Percentiles rank a stretch among this genome's conserved stretches.
Evolutionary conservation across 192 early-diverging fungal genomes (phyloP).

Genomic region (Coemansia sp.): DNA sequence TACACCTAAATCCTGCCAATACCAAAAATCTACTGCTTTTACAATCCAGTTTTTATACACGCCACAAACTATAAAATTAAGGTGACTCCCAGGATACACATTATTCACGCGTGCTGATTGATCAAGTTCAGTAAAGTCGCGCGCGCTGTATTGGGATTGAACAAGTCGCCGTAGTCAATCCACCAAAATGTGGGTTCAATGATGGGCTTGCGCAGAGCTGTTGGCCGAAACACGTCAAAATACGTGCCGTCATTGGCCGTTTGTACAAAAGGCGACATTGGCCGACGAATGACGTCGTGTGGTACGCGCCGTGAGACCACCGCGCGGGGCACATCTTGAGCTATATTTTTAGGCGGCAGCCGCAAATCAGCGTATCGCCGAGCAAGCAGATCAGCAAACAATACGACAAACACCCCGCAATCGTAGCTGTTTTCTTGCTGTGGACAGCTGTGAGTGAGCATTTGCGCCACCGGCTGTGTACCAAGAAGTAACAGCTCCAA

Average conservation of each 20-base stretch:
- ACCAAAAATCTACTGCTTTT: background rate
- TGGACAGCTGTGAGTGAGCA: slow-evolving; percentile 48
- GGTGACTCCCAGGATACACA: background rate
- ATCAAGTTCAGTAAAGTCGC: slow-evolving; percentile 21
- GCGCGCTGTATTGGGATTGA: slow-evolving; percentile 37
- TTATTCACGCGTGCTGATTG: slow-evolving; percentile 5
- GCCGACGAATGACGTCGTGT: background rate
- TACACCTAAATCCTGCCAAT: background rate
- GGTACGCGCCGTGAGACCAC: background rate
- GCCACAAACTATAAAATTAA: background rate
- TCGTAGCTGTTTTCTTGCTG: slow-evolving; percentile 51
- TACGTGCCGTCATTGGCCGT: background rate
- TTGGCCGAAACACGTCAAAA: slow-evolving; percentile 2
- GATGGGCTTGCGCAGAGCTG: slow-evolving; percentile 4
- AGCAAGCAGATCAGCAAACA: slow-evolving; percentile 44
- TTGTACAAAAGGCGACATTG: slow-evolving; percentile 18
- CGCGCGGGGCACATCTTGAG: background rate
- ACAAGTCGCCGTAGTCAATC: slow-evolving; percentile 52
- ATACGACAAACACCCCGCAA: slow-evolving; percentile 46
- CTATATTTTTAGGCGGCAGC: background rate
- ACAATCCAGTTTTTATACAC: background rate
- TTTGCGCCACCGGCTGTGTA: slow-evolving; percentile 2
- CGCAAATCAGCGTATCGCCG: slow-evolving; percentile 42
- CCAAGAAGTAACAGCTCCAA: background rate
- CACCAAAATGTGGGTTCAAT: slow-evolving; percentile 36